Evolutionary conservation across 345 rosid genomes (phyloP).

Genomic region (Salix udensis): DNA sequence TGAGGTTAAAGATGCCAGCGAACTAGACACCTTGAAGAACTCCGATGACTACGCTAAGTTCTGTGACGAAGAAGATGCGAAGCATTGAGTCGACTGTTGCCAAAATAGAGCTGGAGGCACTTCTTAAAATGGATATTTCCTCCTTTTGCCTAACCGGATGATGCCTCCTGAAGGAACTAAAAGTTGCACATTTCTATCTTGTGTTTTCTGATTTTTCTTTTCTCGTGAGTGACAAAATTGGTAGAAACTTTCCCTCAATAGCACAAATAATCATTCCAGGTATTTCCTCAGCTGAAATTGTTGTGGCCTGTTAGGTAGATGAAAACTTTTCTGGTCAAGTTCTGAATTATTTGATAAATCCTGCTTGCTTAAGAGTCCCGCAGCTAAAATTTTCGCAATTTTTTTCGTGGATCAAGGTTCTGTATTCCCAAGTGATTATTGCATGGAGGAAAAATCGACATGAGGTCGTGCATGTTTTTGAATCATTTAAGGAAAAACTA

Average conservation of each 20-base stretch:
- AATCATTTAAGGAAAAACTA: neutral
- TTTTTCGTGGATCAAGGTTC: neutral
- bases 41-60: conserved; percentile 72
- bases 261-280: conserved; percentile 2
- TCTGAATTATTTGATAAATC: neutral
- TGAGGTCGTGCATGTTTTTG: neutral
- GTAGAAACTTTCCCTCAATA: neutral
- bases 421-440: neutral
- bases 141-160: neutral
- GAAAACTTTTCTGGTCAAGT: neutral
- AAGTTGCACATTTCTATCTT: neutral
- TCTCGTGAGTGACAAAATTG: neutral
- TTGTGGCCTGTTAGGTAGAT: neutral
- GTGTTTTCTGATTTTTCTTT: conserved; percentile 2
- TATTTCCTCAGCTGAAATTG: neutral
- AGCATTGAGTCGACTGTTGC: conserved; percentile 45
- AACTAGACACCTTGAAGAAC: conserved; percentile 69
- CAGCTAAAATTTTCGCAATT: neutral
- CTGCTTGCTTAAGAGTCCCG: neutral
- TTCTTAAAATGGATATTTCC: neutral
- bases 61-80: conserved; percentile 93
- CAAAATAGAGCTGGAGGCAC: neutral
- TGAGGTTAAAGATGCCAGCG: conserved; percentile 47
- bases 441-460: neutral
- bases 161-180: neutral